phyloP scores from a whole-genome alignment of 2,329 filamentous ascomycete species.

The Cercospora canescens region DNA sequence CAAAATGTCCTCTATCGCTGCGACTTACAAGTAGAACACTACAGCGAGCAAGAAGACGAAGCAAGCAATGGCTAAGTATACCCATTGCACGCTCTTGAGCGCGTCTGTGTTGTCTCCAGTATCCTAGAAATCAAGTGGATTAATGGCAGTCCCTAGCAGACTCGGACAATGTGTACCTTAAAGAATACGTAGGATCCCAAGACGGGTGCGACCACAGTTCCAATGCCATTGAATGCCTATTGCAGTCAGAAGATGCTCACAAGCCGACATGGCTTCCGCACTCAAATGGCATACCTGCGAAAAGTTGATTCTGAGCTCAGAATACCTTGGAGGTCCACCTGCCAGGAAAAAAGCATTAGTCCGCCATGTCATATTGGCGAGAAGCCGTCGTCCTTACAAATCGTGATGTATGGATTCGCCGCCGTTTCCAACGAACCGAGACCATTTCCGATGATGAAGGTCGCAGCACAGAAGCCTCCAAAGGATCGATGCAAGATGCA shows the following conservation, averaged over 20 bases:
- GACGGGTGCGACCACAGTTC: conserved; percentile 60
- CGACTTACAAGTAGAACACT: conserved; percentile 56
- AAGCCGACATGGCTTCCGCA: background rate
- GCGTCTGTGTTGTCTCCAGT: conserved; percentile 51
- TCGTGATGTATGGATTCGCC: conserved; percentile 55
- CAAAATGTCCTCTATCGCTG: too few relatives aligned
- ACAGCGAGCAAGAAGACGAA: conserved; percentile 59
- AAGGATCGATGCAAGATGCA: conserved; percentile 57
- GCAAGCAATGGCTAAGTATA: conserved; percentile 62
- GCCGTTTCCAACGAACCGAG: conserved; percentile 59
- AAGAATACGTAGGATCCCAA: conserved; percentile 64
- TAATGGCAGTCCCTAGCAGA: background rate
- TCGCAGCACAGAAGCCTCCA: conserved; percentile 61
- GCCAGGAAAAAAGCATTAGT: background rate
- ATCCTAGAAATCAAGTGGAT: conserved; percentile 28
- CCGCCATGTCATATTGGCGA: background rate
- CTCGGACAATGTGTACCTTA: conserved; percentile 31
- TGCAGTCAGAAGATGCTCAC: background rate
- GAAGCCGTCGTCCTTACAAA: conserved; percentile 39
- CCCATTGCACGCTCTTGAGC: conserved; percentile 63
- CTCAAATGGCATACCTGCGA: conserved; percentile 41
- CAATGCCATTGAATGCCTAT: conserved; percentile 57
- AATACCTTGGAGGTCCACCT: conserved; percentile 57
- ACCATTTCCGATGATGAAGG: conserved; percentile 56
- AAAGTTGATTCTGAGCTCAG: conserved; percentile 60